Base-by-base conservation (phyloP, 257 asterid genomes). In the Dorcoceras hygrometricum region DNA sequence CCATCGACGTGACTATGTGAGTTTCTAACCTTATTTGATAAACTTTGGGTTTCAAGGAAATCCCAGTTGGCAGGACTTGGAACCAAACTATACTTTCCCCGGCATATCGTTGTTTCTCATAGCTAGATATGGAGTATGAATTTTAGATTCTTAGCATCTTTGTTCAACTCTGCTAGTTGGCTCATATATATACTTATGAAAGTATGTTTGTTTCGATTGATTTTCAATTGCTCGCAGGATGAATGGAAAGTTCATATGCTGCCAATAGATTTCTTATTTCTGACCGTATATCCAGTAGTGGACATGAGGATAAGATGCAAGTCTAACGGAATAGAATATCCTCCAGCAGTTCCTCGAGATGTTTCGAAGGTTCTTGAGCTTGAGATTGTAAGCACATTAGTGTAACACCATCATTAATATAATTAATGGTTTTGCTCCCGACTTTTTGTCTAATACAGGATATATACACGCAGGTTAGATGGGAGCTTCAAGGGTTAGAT, bases 161-260 rank as follows among this genome's bases (percentile, higher is more conserved):
- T 46, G 26, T 61, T 23, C 26, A 25, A 23, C 27, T 64, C 36
- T 51, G 29, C 24, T 8, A 8, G 19, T 50, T 53, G 24, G 43
- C 9, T 29, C n/a, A 3, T 61, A 5, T 18, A 31, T 59, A 57
- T 19, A 6, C 4, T n/a, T n/a, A n/a, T n/a, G n/a, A n/a, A n/a
- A 7, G n/a, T 12, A 27, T 36, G 26, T 67, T 57, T 26, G 29
- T 64, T 60, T 56, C 62, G 22, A 8, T 23, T 14, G 46, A 28
- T 19, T 48, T 18, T 25, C 54, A 62, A 29, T 64, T 31, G 24
- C 39, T 34, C 73, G 73, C 85, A 94, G 99, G 99, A 90, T 73
- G 96, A 82, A 75, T 94, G 99, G 99, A 84, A 93, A 79, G 86
- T 94, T 68, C 88, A 87, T 74, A 90, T 94, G 97, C 89, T 90